Percentiles rank a stretch among this genome's conserved stretches.
These are phyloP conservation scores for Phytophthora agathidicida DNA, from an alignment of 352 stramenopile genomes.

Conservation along the genomic window DNA sequence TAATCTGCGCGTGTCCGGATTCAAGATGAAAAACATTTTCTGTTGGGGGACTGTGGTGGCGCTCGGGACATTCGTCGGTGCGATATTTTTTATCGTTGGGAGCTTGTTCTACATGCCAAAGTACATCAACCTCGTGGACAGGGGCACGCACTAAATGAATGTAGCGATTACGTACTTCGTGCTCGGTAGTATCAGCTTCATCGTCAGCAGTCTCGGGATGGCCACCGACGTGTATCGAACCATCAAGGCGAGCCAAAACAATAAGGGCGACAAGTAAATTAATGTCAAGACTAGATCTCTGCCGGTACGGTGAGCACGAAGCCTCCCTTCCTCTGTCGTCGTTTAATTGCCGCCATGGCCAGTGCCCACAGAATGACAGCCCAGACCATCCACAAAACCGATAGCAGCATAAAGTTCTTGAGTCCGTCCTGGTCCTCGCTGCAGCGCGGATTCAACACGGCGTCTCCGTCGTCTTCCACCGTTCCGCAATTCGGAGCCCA, in stretches of 20 bases:
- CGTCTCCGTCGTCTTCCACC: constrained; percentile 47
- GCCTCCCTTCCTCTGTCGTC: constrained; percentile 30
- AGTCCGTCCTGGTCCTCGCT: constrained; percentile 51
- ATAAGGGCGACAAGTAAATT: constrained; percentile 7
- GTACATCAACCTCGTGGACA: constrained; percentile 60
- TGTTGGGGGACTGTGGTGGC: constrained; percentile 51
- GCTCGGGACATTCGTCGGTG: constrained; percentile 58
- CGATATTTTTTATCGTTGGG: constrained; percentile 67
- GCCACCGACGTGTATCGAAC: constrained; percentile 46
- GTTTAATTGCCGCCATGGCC: constrained; percentile 34
- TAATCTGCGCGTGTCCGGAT: constrained; percentile 37
- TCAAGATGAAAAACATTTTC: constrained; percentile 52
- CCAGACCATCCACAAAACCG: constrained; percentile 67
- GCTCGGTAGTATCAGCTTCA: constrained; percentile 70
- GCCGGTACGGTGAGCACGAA: constrained; percentile 35
- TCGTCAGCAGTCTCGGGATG: constrained; percentile 54
- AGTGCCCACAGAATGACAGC: constrained; percentile 55
- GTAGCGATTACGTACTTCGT: constrained; percentile 70
- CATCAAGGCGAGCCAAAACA: constrained; percentile 30
- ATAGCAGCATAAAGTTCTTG: constrained; percentile 58
- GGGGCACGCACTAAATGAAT: constrained; percentile 66
- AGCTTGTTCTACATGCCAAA: constrained; percentile 75
- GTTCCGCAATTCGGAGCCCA: constrained; percentile 79
- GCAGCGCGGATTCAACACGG: constrained; percentile 57
- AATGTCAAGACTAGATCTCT: constrained; percentile 14